Evolutionary conservation across 305 asterid species (phyloP), one percentile per base, ranked within the genome.

Genomic region (Stenogyne calaminthoides): DNA sequence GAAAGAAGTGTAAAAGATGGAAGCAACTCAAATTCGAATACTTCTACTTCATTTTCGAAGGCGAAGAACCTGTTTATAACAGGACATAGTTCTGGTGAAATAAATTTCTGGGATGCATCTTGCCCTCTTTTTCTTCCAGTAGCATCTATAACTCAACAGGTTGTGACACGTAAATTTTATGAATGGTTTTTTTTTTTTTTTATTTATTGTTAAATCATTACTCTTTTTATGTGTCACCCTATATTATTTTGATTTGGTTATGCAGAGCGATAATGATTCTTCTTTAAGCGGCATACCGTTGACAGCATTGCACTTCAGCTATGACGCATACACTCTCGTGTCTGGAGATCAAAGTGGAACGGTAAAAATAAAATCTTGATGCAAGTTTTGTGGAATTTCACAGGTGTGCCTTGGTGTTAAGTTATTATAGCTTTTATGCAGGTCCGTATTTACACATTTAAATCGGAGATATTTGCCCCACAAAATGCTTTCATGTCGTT

Each of bases 291-390:
- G 95, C 66, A 75, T 89, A 71, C 90, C 96, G 0, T 22, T 91
- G 88, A 87, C 91, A 37, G 91, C 95, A 36, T 73, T 93, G 85
- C 83, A 80, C 77, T 89, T 84, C 71, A 70, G 79, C 63, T 77
- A 73, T 52, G 91, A 93, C 54, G 81, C 85, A 2, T 87, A 76
- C 68, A 29, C 77, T 70, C 92, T 93, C 64, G 81, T 93, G 57
- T 81, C 97, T 11, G 98, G 98, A 73, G 98, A 93, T 85, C 89
- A 89, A 84, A 90, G 84, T 81, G 98, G 97, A 86, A 85, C 9
- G 81, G 97, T 93, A 82, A 83, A 52, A 42, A 68, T 67, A 47
- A 14, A 47, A 12, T 77, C 25, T 73, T 70, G 75, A 34, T 70
- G 49, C 78, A 12, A 63, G 22, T 64, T 64, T 55, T 52, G 1